Conservation (phyloP, 2,329 filamentous ascomycete species). For the Fusarium vanettenii region DNA sequence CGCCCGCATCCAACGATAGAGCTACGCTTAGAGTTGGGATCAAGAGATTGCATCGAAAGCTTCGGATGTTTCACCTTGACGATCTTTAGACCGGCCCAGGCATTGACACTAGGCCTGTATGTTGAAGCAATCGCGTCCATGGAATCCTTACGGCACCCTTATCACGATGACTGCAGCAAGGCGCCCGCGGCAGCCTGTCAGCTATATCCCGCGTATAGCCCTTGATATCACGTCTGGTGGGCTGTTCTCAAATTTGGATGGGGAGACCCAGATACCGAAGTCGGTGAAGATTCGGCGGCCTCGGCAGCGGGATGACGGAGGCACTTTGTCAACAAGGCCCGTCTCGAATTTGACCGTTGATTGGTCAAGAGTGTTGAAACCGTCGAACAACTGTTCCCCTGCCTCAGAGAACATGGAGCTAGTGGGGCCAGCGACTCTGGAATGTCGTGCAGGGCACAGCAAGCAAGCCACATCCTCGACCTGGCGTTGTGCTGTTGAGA, state of each 20-base stretch:
- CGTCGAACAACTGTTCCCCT: constrained; percentile 29
- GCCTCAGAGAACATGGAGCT: constrained; percentile 33
- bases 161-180: not conserved
- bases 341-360: constrained; percentile 11
- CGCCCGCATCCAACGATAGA: constrained; percentile 24
- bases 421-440: constrained; percentile 37
- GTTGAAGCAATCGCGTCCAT: not conserved
- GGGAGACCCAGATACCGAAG: constrained; percentile 19
- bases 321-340: constrained; percentile 3
- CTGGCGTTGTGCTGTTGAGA: constrained; percentile 11
- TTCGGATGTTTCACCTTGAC: constrained; percentile 27
- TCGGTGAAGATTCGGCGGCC: constrained; percentile 39
- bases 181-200: not conserved
- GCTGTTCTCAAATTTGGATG: constrained; percentile 26
- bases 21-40: constrained; percentile 29
- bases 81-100: not conserved
- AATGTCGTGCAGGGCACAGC: constrained; percentile 44
- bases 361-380: constrained; percentile 34
- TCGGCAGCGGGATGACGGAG: constrained; percentile 35
- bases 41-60: constrained; percentile 21
- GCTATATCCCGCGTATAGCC: not conserved
- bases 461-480: constrained; percentile 36
- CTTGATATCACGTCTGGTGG: constrained; percentile 14
- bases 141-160: not conserved
- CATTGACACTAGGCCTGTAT: not conserved